A percentile compares a stretch with the other conserved stretches of the same genome.
Conservation (phyloP, 2,329 filamentous ascomycete species). For the Alternaria consortialis region DNA sequence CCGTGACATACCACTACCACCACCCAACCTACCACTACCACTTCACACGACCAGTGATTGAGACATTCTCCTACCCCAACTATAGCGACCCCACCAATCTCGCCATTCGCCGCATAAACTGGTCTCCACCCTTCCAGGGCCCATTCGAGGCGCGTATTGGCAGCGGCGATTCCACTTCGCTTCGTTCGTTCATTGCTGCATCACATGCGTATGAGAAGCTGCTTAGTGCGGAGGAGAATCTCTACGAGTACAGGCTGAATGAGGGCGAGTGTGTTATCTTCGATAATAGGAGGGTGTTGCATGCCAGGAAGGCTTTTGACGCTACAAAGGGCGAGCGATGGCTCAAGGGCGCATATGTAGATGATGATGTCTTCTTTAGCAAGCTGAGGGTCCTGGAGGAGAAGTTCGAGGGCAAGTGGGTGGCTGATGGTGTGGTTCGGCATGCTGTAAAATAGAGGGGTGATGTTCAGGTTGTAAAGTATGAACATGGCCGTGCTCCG, state of each 20-base stretch:
- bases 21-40: slow-evolving; percentile 70
- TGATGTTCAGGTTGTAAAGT: neutral
- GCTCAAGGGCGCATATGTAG: slow-evolving; percentile 86
- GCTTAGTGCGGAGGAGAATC: slow-evolving; percentile 65
- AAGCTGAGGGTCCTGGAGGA: slow-evolving; percentile 56
- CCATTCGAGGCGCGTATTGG: slow-evolving; percentile 55
- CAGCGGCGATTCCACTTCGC: slow-evolving; percentile 34
- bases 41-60: slow-evolving; percentile 65
- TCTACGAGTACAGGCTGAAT: slow-evolving; percentile 76
- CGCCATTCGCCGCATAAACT: slow-evolving; percentile 63
- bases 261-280: slow-evolving; percentile 94
- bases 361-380: slow-evolving; percentile 68
- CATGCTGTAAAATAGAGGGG: slow-evolving; percentile 16
- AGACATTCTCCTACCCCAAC: slow-evolving; percentile 45
- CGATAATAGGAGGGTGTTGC: slow-evolving; percentile 84
- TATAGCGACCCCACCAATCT: slow-evolving; percentile 42
- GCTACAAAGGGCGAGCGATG: slow-evolving; percentile 72
- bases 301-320: slow-evolving; percentile 82
- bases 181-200: slow-evolving; percentile 51
- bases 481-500: neutral
- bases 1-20: slow-evolving; percentile 72
- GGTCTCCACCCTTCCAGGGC: slow-evolving; percentile 83
- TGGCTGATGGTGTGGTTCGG: slow-evolving; percentile 46
- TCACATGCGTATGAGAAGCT: slow-evolving; percentile 65
- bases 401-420: slow-evolving; percentile 44